Evolutionary conservation across 306 rosid species (phyloP).

Genomic region (Fagus sylvatica): DNA sequence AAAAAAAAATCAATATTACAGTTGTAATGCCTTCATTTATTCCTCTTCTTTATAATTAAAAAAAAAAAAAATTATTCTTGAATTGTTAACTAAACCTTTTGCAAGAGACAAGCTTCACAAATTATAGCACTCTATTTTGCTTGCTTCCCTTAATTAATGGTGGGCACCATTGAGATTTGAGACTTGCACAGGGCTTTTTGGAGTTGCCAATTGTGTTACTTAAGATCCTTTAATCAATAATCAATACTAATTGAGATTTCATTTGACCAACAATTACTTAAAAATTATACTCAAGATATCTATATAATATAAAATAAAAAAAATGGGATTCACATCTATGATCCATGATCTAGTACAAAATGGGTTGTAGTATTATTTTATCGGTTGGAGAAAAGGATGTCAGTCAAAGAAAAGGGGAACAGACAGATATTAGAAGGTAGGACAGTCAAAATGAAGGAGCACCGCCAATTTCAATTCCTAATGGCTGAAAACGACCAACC

Average conservation of each 20-base stretch:
- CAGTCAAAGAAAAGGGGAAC: background rate
- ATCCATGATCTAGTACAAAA: no score
- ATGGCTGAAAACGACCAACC: slow-evolving; percentile 5
- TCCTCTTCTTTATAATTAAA: no score
- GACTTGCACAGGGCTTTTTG: background rate
- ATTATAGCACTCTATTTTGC: no score
- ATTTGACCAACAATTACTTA: background rate
- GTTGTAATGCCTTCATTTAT: no score
- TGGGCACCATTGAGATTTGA: background rate
- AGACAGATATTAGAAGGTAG: background rate
- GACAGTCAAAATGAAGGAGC: background rate
- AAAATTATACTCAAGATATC: background rate
- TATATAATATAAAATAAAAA: background rate
- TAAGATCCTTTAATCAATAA: background rate
- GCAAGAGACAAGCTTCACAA: no score
- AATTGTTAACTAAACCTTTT: no score
- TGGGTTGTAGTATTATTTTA: background rate
- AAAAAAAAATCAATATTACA: no score
- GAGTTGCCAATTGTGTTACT: background rate
- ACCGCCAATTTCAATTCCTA: slow-evolving; percentile 27
- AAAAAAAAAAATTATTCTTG: no score
- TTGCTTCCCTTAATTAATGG: background rate
- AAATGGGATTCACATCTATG: background rate
- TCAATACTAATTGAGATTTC: background rate
- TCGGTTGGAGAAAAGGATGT: background rate